phyloP scores from a whole-genome alignment of 75 land plant species.

The Selaginella moellendorffii region DNA sequence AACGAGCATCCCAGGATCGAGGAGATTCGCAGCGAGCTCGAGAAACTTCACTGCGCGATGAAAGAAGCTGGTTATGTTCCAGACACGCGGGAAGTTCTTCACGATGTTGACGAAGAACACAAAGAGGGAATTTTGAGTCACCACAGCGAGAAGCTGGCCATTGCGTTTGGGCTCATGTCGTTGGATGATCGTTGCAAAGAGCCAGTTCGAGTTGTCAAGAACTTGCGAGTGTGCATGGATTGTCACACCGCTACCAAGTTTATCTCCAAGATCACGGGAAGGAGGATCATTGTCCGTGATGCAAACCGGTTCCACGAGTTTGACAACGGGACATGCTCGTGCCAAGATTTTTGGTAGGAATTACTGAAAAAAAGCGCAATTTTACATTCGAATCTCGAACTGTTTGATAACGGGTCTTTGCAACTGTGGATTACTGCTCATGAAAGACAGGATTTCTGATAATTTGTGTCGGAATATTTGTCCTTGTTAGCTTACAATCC shows the following conservation, averaged over 20 bases:
- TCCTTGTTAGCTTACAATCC: no score
- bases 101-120: not conserved
- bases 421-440: no score
- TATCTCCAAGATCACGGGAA: not conserved
- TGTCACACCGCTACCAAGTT: not conserved
- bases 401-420: no score
- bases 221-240: not conserved
- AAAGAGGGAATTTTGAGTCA: not conserved
- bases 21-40: not conserved
- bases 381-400: no score
- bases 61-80: not conserved
- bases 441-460: no score
- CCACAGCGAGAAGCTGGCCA: constrained; percentile 6
- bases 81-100: not conserved
- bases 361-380: no score
- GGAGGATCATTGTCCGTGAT: not conserved
- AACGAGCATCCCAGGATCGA: not conserved
- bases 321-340: not conserved
- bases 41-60: not conserved
- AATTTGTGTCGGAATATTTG: no score
- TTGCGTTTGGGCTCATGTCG: constrained; percentile 2
- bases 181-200: not conserved
- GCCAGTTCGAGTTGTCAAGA: not conserved
- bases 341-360: constrained; percentile 1
- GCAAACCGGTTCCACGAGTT: not conserved